Evolutionary conservation across 805 yeast species (phyloP).

Genomic region (Candida germanica): DNA sequence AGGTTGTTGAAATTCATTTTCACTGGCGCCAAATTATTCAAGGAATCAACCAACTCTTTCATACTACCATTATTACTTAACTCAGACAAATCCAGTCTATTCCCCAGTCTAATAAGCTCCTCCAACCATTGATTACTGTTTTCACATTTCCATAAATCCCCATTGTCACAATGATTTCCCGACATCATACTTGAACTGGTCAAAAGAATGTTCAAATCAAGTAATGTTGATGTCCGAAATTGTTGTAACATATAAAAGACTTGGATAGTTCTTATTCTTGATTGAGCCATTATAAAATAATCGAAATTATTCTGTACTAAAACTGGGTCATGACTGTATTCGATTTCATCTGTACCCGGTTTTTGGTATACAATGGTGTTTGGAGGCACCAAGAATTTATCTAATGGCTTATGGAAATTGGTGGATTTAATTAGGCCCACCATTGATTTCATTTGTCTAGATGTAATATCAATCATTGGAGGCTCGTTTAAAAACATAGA

Average conservation of each 20-base stretch:
- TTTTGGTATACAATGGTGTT: slow-evolving; percentile 7
- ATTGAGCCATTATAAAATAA: slow-evolving; percentile 53
- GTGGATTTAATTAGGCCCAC: slow-evolving; percentile 54
- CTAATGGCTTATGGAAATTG: slow-evolving; percentile 49
- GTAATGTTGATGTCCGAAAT: slow-evolving; percentile 40
- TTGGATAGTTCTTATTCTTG: slow-evolving; percentile 53
- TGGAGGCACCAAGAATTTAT: slow-evolving; percentile 44
- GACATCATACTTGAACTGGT: slow-evolving; percentile 47
- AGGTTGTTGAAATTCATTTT: slow-evolving; percentile 11
- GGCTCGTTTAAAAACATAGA: slow-evolving; percentile 55
- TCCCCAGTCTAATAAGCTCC: slow-evolving; percentile 5
- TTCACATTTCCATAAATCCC: slow-evolving; percentile 57
- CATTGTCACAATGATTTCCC: slow-evolving; percentile 63
- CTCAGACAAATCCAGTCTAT: slow-evolving; percentile 14
- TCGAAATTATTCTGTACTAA: slow-evolving; percentile 39
- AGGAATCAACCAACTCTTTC: slow-evolving; percentile 8
- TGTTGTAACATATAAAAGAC: slow-evolving; percentile 49
- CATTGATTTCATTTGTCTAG: slow-evolving; percentile 52
- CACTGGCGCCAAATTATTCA: slow-evolving; percentile 9
- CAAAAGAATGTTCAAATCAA: slow-evolving; percentile 42
- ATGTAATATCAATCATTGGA: slow-evolving; percentile 47
- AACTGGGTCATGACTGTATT: slow-evolving; percentile 4
- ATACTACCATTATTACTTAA: slow-evolving; percentile 12
- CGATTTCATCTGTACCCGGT: slow-evolving; percentile 1
- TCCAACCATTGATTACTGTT: slow-evolving; percentile 50